Evolutionary conservation across 2,329 filamentous ascomycete genomes (phyloP).

Genomic region (Aspergillus pseudoglaucus): DNA sequence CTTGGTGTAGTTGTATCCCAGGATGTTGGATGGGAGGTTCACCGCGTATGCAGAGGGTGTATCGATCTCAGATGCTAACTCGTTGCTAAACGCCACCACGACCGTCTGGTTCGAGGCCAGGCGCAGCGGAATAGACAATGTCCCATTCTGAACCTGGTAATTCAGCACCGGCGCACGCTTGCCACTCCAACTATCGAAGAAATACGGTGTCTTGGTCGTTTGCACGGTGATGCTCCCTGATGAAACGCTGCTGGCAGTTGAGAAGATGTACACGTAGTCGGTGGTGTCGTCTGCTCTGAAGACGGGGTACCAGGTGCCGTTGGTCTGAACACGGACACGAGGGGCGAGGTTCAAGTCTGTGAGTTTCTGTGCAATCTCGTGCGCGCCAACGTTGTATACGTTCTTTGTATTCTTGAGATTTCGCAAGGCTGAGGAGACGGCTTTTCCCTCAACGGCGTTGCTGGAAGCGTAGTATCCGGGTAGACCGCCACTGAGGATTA

Average conservation of each 20-base stretch:
- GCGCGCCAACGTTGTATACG: constrained; percentile 27
- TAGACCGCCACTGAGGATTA: constrained; percentile 36
- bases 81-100: constrained; percentile 31
- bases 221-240: constrained; percentile 23
- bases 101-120: constrained; percentile 36
- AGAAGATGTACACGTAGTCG: neutral
- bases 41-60: constrained; percentile 2
- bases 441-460: constrained; percentile 11
- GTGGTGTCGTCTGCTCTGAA: neutral
- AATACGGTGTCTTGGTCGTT: constrained; percentile 28
- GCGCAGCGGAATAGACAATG: constrained; percentile 27
- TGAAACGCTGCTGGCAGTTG: neutral
- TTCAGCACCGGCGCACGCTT: constrained; percentile 22
- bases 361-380: constrained; percentile 26
- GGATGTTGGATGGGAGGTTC: constrained; percentile 3
- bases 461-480: constrained; percentile 18
- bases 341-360: constrained; percentile 26
- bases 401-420: constrained; percentile 23
- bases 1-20: constrained; percentile 5
- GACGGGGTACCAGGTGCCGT: constrained; percentile 25
- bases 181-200: constrained; percentile 41
- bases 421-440: constrained; percentile 9
- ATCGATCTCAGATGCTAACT: neutral
- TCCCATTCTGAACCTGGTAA: constrained; percentile 23
- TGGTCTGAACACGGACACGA: constrained; percentile 17